phyloP scores from a whole-genome alignment of 805 yeast genomes.

The Wickerhamiella bombiphila region DNA sequence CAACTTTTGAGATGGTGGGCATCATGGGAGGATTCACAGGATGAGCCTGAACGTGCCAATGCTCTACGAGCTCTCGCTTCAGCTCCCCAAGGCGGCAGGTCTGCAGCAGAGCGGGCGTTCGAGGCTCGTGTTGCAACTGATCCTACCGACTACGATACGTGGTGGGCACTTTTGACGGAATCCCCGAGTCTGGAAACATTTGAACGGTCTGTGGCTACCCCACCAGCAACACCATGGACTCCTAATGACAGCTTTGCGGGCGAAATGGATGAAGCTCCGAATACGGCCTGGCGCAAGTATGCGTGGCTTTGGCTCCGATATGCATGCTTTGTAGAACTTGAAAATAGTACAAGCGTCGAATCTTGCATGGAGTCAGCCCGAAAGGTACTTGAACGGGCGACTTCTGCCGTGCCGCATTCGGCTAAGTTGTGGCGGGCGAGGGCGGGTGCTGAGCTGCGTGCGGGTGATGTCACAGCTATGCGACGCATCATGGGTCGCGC shows the following conservation, averaged over 20 bases:
- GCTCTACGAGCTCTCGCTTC: background rate
- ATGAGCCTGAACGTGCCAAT: background rate
- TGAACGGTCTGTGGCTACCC: slow-evolving; percentile 33
- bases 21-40: background rate
- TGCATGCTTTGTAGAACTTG: slow-evolving; percentile 47
- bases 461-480: slow-evolving; percentile 2
- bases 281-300: slow-evolving; percentile 54
- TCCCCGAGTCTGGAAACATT: slow-evolving; percentile 26
- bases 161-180: slow-evolving; percentile 57
- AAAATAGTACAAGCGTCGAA: slow-evolving; percentile 4
- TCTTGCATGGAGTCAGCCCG: no score
- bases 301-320: slow-evolving; percentile 56
- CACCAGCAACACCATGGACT: no score
- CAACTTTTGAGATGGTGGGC: background rate
- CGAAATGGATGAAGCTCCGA: no score
- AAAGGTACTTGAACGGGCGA: slow-evolving; percentile 1
- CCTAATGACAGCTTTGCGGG: no score
- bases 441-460: background rate
- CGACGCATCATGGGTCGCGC: slow-evolving; percentile 48
- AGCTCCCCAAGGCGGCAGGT: background rate
- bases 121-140: background rate
- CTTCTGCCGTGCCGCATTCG: background rate
- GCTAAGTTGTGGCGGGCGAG: background rate
- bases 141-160: slow-evolving; percentile 37
- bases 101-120: background rate